A percentile compares a stretch with the other conserved stretches of the same genome.
phyloP scores from a whole-genome alignment of 1,284 basidiomycete species.

The Leccinum pachyderme region DNA sequence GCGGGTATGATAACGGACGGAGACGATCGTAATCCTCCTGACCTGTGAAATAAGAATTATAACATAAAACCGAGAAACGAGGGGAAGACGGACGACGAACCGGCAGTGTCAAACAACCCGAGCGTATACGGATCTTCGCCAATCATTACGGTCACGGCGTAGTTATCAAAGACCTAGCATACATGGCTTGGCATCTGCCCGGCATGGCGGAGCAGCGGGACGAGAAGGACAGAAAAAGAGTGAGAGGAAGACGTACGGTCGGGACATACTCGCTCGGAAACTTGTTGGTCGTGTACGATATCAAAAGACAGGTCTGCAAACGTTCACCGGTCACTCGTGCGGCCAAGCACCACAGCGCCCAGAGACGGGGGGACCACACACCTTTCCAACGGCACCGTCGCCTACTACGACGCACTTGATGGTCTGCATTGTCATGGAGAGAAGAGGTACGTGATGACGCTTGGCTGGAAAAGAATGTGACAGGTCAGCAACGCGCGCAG shows the following conservation, averaged over 20 bases:
- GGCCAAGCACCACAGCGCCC: neutral
- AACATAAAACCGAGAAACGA: neutral
- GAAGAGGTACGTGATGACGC: constrained; percentile 10
- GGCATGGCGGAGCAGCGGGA: neutral
- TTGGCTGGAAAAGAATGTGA: constrained; percentile 6
- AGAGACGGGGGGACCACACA: constrained; percentile 39
- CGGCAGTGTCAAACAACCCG: constrained; percentile 98
- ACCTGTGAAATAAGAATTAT: constrained; percentile 47
- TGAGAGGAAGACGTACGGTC: constrained; percentile 65
- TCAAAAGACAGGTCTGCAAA: constrained; percentile 90
- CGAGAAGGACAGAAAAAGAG: neutral
- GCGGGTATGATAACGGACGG: constrained; percentile 97
- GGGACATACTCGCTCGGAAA: constrained; percentile 99
- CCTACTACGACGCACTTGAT: constrained; percentile 99
- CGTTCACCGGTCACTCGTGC: constrained; percentile 13
- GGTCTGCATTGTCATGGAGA: constrained; percentile 71
- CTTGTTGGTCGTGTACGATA: constrained; percentile 99
- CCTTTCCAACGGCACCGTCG: constrained; percentile 99
- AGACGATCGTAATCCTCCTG: constrained; percentile 99
- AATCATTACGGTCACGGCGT: constrained; percentile 99
- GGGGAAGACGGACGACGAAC: constrained; percentile 40
- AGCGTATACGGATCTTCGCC: constrained; percentile 99
- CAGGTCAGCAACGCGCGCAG: constrained; percentile 18
- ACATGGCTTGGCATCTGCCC: constrained; percentile 25
- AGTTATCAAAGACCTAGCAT: constrained; percentile 90